Percentiles rank a stretch among this genome's conserved stretches.
Evolutionary conservation across 2,329 filamentous ascomycete species (phyloP).

Genomic region (Helotiales sp.): DNA sequence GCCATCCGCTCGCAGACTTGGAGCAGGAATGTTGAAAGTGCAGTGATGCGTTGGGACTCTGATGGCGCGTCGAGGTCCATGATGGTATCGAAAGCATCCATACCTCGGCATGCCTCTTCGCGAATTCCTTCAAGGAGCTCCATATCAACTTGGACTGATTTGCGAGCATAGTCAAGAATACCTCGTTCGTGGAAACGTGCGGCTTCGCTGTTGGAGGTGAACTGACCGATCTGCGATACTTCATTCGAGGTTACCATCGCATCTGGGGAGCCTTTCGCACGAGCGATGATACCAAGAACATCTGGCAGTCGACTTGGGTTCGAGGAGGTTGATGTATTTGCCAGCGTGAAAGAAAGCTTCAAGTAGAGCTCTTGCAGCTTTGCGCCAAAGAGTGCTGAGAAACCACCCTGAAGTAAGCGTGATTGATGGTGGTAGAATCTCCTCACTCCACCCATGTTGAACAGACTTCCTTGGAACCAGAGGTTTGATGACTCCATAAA

Average conservation of each 20-base stretch:
- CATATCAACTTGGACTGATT: slow-evolving; percentile 51
- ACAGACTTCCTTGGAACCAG: slow-evolving; percentile 47
- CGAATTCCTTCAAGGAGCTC: slow-evolving; percentile 54
- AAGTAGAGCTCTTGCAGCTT: slow-evolving; percentile 54
- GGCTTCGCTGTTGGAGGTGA: slow-evolving; percentile 46
- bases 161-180: slow-evolving; percentile 50
- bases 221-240: slow-evolving; percentile 50
- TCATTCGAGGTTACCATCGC: slow-evolving; percentile 48
- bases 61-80: slow-evolving; percentile 41
- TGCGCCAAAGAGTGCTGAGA: slow-evolving; percentile 50
- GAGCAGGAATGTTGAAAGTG: slow-evolving; percentile 46
- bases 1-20: slow-evolving; percentile 55
- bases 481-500: slow-evolving; percentile 47
- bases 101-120: slow-evolving; percentile 52
- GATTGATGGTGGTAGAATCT: slow-evolving; percentile 55
- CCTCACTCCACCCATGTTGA: slow-evolving; percentile 50
- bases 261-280: slow-evolving; percentile 45
- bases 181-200: slow-evolving; percentile 53
- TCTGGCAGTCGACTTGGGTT: slow-evolving; percentile 43
- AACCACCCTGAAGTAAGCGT: slow-evolving; percentile 50
- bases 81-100: slow-evolving; percentile 54
- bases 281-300: slow-evolving; percentile 44
- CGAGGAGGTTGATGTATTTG: slow-evolving; percentile 40
- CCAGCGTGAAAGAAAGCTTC: slow-evolving; percentile 51
- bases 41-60: slow-evolving; percentile 40